Conservation (phyloP, 2,329 filamentous ascomycete genomes). For the Scortechinia acanthostroma region DNA sequence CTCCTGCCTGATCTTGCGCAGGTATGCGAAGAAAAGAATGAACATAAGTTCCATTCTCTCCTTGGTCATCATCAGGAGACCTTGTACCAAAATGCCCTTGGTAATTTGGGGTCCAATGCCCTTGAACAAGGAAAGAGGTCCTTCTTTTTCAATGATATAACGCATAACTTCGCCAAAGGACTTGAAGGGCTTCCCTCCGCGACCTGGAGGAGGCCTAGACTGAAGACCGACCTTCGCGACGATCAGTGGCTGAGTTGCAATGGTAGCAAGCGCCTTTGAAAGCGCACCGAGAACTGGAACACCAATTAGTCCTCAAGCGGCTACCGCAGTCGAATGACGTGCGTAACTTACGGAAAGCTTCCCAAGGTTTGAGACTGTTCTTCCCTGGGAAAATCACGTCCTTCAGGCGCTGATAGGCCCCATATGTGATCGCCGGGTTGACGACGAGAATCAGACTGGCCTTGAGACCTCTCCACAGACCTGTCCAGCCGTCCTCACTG, state of each 20-base stretch:
- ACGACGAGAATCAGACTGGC: constrained; percentile 91
- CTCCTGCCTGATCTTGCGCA: constrained; percentile 63
- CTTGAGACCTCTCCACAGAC: constrained; percentile 91
- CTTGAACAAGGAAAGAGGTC: constrained; percentile 80
- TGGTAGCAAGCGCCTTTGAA: constrained; percentile 86
- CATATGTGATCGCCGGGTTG: constrained; percentile 96
- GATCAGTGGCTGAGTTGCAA: constrained; percentile 88
- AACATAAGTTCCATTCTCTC: constrained; percentile 88
- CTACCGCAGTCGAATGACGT: background rate
- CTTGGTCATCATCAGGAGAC: constrained; percentile 98
- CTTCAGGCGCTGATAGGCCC: constrained; percentile 85
- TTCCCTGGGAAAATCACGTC: constrained; percentile 72
- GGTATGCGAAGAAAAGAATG: constrained; percentile 75
- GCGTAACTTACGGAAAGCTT: constrained; percentile 80
- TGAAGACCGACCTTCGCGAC: constrained; percentile 96
- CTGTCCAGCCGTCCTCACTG: constrained; percentile 80
- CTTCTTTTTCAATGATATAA: constrained; percentile 87
- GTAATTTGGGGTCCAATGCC: constrained; percentile 89
- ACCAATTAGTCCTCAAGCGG: no score
- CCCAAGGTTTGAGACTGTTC: constrained; percentile 68
- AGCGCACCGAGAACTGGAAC: constrained; percentile 79
- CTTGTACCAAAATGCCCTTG: constrained; percentile 89
- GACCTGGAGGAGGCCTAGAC: constrained; percentile 77
- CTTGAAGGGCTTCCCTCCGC: constrained; percentile 86
- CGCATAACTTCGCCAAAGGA: constrained; percentile 90